Evolutionary conservation across 2,329 filamentous ascomycete species (phyloP), one percentile per base, ranked within the genome.

Genomic region (Endothia cerciana): DNA sequence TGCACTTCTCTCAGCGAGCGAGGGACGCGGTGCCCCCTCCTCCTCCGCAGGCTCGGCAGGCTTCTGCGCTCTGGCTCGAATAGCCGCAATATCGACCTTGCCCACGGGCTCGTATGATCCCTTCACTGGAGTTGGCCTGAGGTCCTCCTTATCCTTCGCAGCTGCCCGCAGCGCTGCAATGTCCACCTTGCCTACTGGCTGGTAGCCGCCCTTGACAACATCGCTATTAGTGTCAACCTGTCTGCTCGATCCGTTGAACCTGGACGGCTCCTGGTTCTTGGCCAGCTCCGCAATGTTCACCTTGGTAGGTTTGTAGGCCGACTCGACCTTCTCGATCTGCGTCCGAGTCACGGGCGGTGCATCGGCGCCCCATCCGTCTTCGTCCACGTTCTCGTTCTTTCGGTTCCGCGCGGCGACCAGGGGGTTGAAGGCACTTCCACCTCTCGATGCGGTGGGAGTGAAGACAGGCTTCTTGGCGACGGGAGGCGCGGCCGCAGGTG

Each of bases 131-230:
- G 90, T 87, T 3, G 95, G 95, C 64, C 93, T 85, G 71, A 97
- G 91, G 73, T 97, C 93, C 56, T 85, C 85, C 77, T 76, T 83
- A 72, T 82, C 89, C 82, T 83, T 89, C 74, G 79, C 93, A 81
- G 85, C 92, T 76, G 83, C 89, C 69, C 95, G 88, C 71, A 99
- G 91, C 45, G 93, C 94, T 30, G 91, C 91, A 78, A 99, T 98
- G 74, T 99, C 94, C n/a, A 99, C 91, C 80, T 97, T 98, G 65
- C 95, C 95, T 72, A 99, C 82, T 25, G 95, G 95, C 76, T 97
- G 93, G 78, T 99, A 99, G 19, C 86, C 90, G 55, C 95, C 95
- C 74, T 81, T 91, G 61, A 98, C 88, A 25, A 97, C 86, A 74
- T 93, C 90, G 30, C 74, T 70, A 43, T 78, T 71, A 41, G 78